Conservation (phyloP, 352 stramenopile species). For the Thraustotheca clavata region DNA sequence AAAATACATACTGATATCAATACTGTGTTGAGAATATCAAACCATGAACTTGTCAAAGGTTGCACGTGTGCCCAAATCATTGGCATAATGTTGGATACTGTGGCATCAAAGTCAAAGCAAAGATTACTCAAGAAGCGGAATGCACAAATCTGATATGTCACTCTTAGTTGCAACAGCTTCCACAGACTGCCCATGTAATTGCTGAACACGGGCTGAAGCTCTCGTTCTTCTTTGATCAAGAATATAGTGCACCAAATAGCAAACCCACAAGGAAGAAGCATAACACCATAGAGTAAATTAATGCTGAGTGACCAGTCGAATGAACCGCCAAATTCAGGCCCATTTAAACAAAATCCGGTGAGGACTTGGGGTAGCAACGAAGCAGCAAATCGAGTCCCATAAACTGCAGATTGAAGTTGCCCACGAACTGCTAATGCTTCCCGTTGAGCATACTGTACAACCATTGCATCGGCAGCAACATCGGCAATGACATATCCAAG, state of each 20-base stretch:
- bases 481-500: constrained; percentile 63
- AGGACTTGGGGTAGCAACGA: background rate
- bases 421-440: constrained; percentile 57
- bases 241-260: background rate
- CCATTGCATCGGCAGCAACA: constrained; percentile 54
- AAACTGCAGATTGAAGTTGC: constrained; percentile 7
- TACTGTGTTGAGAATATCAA: background rate
- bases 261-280: background rate
- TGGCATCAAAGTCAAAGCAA: background rate
- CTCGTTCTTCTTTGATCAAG: background rate
- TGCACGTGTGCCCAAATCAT: background rate
- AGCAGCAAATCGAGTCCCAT: background rate
- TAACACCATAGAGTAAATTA: background rate
- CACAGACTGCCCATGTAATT: constrained; percentile 8
- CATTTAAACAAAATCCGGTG: constrained; percentile 10
- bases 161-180: constrained; percentile 2
- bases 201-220: background rate
- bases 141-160: constrained; percentile 17
- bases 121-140: constrained; percentile 8
- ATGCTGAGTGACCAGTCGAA: background rate
- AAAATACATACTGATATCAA: background rate
- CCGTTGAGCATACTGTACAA: constrained; percentile 62
- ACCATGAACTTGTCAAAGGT: background rate
- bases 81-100: background rate
- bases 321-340: constrained; percentile 3